A percentile compares a stretch with the other conserved stretches of the same genome.
phyloP scores from a whole-genome alignment of 75 land plant genomes.

The Chamaecyparis obtusa region DNA sequence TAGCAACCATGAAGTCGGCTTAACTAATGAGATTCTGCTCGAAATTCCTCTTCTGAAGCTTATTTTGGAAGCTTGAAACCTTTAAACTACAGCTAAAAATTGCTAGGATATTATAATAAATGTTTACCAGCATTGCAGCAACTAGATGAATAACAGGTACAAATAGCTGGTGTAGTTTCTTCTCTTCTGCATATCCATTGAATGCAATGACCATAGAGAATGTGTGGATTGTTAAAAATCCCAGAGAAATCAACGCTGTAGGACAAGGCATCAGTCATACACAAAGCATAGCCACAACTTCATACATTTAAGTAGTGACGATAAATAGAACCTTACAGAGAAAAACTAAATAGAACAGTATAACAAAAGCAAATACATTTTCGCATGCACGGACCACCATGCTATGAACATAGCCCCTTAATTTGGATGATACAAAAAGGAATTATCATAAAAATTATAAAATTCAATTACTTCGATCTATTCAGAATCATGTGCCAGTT shows the following conservation, averaged over 20 bases:
- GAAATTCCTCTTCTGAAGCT: background rate
- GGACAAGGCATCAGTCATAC: conserved; percentile 1
- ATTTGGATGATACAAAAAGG: background rate
- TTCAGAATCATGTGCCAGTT: background rate
- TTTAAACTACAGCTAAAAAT: background rate
- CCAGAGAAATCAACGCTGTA: conserved; percentile 83
- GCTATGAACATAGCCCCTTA: background rate
- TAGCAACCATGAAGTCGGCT: background rate
- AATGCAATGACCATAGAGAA: conserved; percentile 97
- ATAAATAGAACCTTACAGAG: background rate
- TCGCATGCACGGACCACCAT: background rate
- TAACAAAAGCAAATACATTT: background rate
- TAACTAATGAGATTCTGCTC: background rate
- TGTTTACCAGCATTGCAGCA: conserved; percentile 66
- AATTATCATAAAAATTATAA: background rate
- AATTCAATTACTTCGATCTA: background rate
- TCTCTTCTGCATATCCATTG: conserved; percentile 75
- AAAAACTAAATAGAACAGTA: background rate
- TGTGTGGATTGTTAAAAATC: conserved; percentile 80
- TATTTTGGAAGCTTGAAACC: background rate
- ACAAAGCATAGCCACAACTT: conserved; percentile 3
- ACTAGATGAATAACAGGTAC: conserved; percentile 68
- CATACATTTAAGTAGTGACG: background rate
- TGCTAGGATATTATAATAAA: background rate
- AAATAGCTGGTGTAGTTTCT: conserved; percentile 61